Conservation (phyloP, 352 stramenopile species). For the Phytophthora gonapodyides region DNA sequence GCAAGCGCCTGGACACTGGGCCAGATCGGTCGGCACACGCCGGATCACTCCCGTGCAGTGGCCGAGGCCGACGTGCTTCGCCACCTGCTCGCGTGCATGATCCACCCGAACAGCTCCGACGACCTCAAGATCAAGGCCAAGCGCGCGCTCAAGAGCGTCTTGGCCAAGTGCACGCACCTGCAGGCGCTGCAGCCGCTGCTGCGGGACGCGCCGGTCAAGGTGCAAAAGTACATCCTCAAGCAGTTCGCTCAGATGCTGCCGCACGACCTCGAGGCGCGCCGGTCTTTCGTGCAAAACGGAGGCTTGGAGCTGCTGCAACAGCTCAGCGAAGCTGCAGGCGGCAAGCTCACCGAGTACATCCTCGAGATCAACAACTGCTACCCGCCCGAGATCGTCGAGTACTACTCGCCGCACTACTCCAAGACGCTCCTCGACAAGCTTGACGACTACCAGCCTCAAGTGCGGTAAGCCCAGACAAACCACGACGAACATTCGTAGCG, state of each 20-base stretch:
- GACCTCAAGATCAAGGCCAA: slow-evolving; percentile 95
- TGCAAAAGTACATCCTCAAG: slow-evolving; percentile 97
- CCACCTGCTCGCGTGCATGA: slow-evolving; percentile 94
- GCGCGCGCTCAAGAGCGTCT: slow-evolving; percentile 92
- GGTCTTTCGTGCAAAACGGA: slow-evolving; percentile 94
- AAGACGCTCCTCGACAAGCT: slow-evolving; percentile 97
- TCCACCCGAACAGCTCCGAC: slow-evolving; percentile 91
- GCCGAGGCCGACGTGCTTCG: slow-evolving; percentile 93
- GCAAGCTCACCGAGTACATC: slow-evolving; percentile 96
- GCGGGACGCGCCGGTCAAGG: slow-evolving; percentile 92
- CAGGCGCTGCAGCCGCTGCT: slow-evolving; percentile 93
- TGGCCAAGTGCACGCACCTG: slow-evolving; percentile 95
- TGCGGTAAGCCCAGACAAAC: slow-evolving; percentile 49
- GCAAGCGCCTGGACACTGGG: slow-evolving; percentile 95
- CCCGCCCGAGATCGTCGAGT: slow-evolving; percentile 95
- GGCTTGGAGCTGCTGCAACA: slow-evolving; percentile 94
- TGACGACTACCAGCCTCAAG: slow-evolving; percentile 93
- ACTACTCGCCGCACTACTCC: slow-evolving; percentile 96
- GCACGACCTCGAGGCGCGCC: slow-evolving; percentile 92
- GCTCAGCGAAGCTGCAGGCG: slow-evolving; percentile 89
- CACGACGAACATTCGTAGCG: slow-evolving; percentile 7
- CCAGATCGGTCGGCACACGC: slow-evolving; percentile 94
- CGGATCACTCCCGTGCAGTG: slow-evolving; percentile 92
- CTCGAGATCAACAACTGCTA: slow-evolving; percentile 97
- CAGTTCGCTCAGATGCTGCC: slow-evolving; percentile 95